These are phyloP conservation scores for Hapsidospora chrysogenum DNA, from an alignment of 495 filamentous ascomycete species.

Conservation along the genomic window DNA sequence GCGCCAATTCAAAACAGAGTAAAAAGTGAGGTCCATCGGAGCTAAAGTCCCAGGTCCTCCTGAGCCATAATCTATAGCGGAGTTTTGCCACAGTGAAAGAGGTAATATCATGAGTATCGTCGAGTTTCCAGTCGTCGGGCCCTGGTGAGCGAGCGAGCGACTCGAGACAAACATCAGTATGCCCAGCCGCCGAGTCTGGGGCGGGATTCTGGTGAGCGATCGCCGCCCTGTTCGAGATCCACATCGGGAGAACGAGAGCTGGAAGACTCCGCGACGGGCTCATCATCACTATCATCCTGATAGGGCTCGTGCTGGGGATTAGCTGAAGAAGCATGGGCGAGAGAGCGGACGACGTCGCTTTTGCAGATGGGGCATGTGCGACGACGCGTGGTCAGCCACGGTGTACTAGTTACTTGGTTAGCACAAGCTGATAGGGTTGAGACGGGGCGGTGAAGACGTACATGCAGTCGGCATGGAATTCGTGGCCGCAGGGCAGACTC, in stretches of 20 bases:
- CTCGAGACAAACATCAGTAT: too few relatives aligned
- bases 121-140: too few relatives aligned
- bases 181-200: too few relatives aligned
- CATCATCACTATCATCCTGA: constrained; percentile 26
- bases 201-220: too few relatives aligned
- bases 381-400: constrained; percentile 91
- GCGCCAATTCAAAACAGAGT: too few relatives aligned
- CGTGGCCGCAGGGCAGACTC: constrained; percentile 96
- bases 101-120: too few relatives aligned
- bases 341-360: constrained; percentile 67
- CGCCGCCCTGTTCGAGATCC: constrained; percentile 14
- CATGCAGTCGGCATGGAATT: constrained; percentile 98
- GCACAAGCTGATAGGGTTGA: constrained; percentile 2
- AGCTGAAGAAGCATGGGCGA: constrained; percentile 28
- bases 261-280: constrained; percentile 5
- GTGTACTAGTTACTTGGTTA: constrained; percentile 47
- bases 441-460: constrained; percentile 33
- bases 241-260: constrained; percentile 1
- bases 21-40: too few relatives aligned
- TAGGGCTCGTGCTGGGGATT: constrained; percentile 24
- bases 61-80: too few relatives aligned
- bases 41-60: too few relatives aligned
- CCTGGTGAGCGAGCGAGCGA: too few relatives aligned
- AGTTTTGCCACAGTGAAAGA: too few relatives aligned
- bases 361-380: constrained; percentile 97